phyloP scores from a whole-genome alignment of 441 rosid genomes.

The Geranium incanum region DNA sequence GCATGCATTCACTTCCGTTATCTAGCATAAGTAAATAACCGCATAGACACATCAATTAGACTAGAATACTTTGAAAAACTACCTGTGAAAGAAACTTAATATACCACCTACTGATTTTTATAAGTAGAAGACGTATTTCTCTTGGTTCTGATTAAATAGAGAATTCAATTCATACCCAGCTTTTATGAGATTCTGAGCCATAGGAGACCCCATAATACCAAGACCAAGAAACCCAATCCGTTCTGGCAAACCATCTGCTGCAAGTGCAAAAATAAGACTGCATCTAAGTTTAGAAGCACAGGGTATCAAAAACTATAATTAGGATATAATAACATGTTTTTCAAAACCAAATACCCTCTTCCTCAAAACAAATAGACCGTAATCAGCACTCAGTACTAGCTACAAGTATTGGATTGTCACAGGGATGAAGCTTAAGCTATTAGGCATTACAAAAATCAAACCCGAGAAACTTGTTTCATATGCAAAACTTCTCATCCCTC shows the following conservation, averaged over 20 bases:
- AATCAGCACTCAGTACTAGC: not conserved
- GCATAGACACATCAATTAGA: not conserved
- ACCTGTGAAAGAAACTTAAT: not conserved
- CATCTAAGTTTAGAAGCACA: not conserved
- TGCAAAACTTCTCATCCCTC: not conserved
- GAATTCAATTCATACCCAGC: slow-evolving; percentile 49
- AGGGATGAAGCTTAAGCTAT: not conserved
- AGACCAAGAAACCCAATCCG: slow-evolving; percentile 76
- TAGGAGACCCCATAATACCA: slow-evolving; percentile 93
- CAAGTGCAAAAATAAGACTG: slow-evolving; percentile 16
- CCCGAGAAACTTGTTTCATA: not conserved
- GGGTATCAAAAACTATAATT: not conserved
- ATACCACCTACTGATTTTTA: not conserved
- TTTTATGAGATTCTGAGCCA: slow-evolving; percentile 85
- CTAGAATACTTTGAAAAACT: not conserved
- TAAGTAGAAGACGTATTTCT: not conserved
- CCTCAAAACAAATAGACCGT: not conserved
- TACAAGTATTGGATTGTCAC: not conserved
- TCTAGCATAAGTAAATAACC: not conserved
- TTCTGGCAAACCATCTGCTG: slow-evolving; percentile 39
- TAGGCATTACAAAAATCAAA: not conserved
- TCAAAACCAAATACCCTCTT: not conserved
- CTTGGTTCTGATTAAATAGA: not conserved
- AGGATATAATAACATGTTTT: not conserved
- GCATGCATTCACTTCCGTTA: not conserved